Percentiles rank a stretch among this genome's conserved stretches.
phyloP scores from a whole-genome alignment of 805 yeast genomes.

The Cyberlindnera samutprakarnensis region DNA sequence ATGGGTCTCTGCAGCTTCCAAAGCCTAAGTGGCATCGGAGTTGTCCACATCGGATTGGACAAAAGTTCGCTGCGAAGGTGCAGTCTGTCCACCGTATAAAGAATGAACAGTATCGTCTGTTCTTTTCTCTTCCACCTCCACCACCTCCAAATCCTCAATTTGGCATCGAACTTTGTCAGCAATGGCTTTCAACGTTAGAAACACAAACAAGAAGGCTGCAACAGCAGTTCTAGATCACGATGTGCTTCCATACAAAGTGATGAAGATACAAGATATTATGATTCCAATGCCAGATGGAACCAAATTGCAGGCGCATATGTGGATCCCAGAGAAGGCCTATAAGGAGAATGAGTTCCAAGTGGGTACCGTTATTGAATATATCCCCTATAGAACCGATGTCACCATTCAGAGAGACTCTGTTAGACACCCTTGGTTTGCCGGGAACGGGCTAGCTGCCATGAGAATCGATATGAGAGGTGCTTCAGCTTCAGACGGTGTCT shows the following conservation, averaged over 20 bases:
- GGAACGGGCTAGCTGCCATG: conserved; percentile 37
- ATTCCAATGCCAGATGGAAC: conserved; percentile 34
- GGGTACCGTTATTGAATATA: conserved; percentile 36
- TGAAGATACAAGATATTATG: conserved; percentile 28
- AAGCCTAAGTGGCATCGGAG: neutral
- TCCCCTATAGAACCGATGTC: conserved; percentile 39
- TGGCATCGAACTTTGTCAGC: neutral
- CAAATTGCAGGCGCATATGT: conserved; percentile 32
- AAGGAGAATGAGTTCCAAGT: conserved; percentile 20
- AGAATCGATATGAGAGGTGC: conserved; percentile 41
- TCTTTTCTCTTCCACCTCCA: neutral
- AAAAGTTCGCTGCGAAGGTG: too few relatives aligned
- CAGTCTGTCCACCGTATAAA: too few relatives aligned
- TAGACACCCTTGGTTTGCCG: conserved; percentile 40
- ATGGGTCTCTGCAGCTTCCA: neutral
- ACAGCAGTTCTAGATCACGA: conserved; percentile 18
- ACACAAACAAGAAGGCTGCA: conserved; percentile 23
- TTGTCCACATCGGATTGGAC: neutral
- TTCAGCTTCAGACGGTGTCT: conserved; percentile 34
- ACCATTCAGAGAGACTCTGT: conserved; percentile 38
- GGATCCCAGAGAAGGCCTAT: conserved; percentile 34
- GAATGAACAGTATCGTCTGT: neutral
- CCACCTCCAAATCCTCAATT: neutral
- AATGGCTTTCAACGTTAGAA: conserved; percentile 38
- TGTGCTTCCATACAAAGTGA: conserved; percentile 23